Conservation (phyloP, 2,329 filamentous ascomycete genomes). For the Aspergillus fumigatiaffinis region DNA sequence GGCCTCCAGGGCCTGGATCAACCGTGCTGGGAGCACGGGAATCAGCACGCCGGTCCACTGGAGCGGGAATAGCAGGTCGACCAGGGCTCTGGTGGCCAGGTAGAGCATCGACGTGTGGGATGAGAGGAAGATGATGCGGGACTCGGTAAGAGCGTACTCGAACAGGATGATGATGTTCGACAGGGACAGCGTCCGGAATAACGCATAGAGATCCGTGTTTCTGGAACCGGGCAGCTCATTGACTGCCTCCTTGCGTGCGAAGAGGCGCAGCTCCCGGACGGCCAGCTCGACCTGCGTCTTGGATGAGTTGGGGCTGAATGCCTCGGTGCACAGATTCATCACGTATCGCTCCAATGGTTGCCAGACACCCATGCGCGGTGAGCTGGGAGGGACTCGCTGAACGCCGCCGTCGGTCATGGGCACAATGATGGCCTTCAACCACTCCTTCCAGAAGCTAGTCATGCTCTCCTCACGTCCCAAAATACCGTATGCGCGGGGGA, state of each 20-base stretch:
- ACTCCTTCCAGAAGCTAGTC: slow-evolving; percentile 97
- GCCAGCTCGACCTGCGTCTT: slow-evolving; percentile 94
- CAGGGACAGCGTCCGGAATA: slow-evolving; percentile 85
- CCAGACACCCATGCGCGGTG: slow-evolving; percentile 88
- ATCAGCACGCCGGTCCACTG: slow-evolving; percentile 95
- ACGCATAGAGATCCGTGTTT: slow-evolving; percentile 84
- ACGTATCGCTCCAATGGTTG: slow-evolving; percentile 95
- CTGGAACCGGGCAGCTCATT: slow-evolving; percentile 93
- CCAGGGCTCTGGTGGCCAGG: slow-evolving; percentile 81
- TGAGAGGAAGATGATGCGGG: slow-evolving; percentile 91
- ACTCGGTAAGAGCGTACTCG: slow-evolving; percentile 89
- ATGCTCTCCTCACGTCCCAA: slow-evolving; percentile 78
- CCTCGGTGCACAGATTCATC: slow-evolving; percentile 93
- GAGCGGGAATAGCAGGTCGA: slow-evolving; percentile 80
- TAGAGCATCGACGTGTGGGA: slow-evolving; percentile 97
- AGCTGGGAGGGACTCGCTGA: slow-evolving; percentile 78
- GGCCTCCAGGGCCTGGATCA: slow-evolving; percentile 87
- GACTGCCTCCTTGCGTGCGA: slow-evolving; percentile 83
- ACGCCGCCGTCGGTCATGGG: slow-evolving; percentile 90
- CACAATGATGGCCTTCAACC: slow-evolving; percentile 88
- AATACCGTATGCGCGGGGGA: slow-evolving; percentile 87
- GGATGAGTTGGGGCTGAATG: slow-evolving; percentile 84
- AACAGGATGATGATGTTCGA: slow-evolving; percentile 90
- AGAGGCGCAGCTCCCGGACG: slow-evolving; percentile 83
- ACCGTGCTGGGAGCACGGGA: slow-evolving; percentile 78